A percentile compares a stretch with the other conserved stretches of the same genome.
These are phyloP conservation scores for Jamesozyma lodderae DNA, from an alignment of 805 yeast genomes.

Conservation along the genomic window DNA sequence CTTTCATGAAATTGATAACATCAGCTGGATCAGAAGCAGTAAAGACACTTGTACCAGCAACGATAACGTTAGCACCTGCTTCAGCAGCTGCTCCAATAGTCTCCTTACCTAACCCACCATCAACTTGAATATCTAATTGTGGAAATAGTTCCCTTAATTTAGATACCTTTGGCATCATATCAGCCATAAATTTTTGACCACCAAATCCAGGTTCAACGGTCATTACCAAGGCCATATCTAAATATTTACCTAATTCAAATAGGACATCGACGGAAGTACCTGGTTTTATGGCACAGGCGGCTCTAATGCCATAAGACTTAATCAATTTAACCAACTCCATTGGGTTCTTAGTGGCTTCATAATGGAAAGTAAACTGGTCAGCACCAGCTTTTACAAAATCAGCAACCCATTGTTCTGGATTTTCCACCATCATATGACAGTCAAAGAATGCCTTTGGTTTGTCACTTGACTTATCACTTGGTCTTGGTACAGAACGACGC, in stretches of 20 bases:
- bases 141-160: constrained; percentile 67
- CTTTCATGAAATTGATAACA: constrained; percentile 61
- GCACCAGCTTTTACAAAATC: constrained; percentile 92
- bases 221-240: constrained; percentile 96
- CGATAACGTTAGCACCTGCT: constrained; percentile 97
- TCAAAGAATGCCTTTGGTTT: constrained; percentile 59
- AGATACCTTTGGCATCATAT: constrained; percentile 94
- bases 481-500: constrained; percentile 68
- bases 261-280: constrained; percentile 81
- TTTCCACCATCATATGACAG: constrained; percentile 96
- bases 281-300: constrained; percentile 92
- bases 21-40: constrained; percentile 71
- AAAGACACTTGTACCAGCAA: constrained; percentile 93
- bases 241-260: constrained; percentile 58
- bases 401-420: constrained; percentile 89
- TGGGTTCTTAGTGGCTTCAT: constrained; percentile 82
- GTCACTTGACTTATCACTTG: constrained; percentile 29
- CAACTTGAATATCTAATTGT: constrained; percentile 81
- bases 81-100: constrained; percentile 83
- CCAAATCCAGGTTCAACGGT: constrained; percentile 99
- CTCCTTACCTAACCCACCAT: constrained; percentile 87
- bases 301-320: constrained; percentile 75
- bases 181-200: constrained; percentile 91
- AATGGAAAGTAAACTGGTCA: constrained; percentile 92
- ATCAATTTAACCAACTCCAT: constrained; percentile 63